Conservation (phyloP, 495 filamentous ascomycete species). For the Letharia lupina region DNA sequence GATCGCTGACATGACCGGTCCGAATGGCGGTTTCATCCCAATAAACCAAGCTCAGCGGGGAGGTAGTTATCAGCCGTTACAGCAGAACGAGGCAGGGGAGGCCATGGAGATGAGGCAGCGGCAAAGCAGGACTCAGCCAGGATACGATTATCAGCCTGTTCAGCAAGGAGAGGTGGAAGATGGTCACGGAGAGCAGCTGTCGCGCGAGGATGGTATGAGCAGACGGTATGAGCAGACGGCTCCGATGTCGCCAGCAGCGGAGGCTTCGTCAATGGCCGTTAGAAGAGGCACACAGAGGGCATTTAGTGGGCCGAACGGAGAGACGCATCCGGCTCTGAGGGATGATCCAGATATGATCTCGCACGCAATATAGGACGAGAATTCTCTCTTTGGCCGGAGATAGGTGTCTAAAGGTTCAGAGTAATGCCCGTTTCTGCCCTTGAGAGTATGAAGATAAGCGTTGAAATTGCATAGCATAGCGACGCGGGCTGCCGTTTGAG, state of each 20-base stretch:
- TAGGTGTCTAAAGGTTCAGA: neutral
- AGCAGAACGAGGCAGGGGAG: neutral
- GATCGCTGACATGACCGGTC: constrained; percentile 18
- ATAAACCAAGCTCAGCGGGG: neutral
- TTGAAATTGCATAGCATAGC: neutral
- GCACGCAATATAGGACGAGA: neutral
- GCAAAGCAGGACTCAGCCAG: neutral
- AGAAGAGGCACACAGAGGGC: neutral
- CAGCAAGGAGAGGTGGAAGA: constrained; percentile 1
- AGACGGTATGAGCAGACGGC: neutral
- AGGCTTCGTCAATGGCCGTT: neutral
- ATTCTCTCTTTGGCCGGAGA: neutral
- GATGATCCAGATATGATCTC: neutral
- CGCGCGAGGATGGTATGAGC: neutral
- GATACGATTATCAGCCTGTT: neutral
- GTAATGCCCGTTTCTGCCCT: neutral
- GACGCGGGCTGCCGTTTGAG: neutral
- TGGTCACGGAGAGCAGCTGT: neutral
- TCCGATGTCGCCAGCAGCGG: neutral
- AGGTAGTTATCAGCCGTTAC: neutral
- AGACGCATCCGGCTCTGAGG: neutral
- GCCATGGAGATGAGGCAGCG: constrained; percentile 2
- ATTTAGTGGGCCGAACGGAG: neutral
- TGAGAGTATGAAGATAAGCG: neutral
- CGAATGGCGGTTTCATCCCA: constrained; percentile 6